Conservation (phyloP, 2,329 filamentous ascomycete genomes). For the Trichoderma sp. region DNA sequence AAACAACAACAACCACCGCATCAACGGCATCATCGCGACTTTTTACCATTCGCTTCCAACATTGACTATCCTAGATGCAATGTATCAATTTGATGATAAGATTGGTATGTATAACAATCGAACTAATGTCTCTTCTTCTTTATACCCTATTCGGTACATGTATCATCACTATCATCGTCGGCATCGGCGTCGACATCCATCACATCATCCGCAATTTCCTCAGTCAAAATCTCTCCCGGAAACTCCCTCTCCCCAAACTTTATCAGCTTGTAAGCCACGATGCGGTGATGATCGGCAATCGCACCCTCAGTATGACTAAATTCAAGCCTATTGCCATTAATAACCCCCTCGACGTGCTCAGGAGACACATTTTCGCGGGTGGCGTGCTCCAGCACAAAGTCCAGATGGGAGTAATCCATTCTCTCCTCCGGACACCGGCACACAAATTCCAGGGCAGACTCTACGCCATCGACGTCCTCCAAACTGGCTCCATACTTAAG, state of each 20-base stretch:
- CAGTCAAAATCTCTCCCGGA: not conserved
- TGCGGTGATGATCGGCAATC: not conserved
- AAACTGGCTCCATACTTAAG: not conserved
- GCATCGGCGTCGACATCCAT: not conserved
- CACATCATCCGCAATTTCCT: not conserved
- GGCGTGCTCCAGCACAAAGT: not conserved
- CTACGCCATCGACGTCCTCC: not conserved
- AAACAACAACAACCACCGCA: not conserved
- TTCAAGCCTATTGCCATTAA: not conserved
- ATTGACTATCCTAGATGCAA: not conserved
- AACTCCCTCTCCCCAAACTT: not conserved
- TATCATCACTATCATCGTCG: not conserved
- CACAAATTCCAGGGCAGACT: not conserved
- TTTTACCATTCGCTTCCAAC: not conserved
- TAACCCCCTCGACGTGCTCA: not conserved
- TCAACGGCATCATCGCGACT: not conserved
- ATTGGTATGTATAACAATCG: not conserved
- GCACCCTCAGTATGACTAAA: accelerated
- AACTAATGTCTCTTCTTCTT: not conserved
- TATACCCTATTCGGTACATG: not conserved
- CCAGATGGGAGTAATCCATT: not conserved
- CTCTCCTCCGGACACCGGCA: not conserved
- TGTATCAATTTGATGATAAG: not conserved
- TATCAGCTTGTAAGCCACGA: not conserved
- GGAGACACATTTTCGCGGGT: not conserved